Percentiles rank a stretch among this genome's conserved stretches.
Conservation (phyloP, 805 yeast genomes). For the Saccharomycopsis schoenii region DNA sequence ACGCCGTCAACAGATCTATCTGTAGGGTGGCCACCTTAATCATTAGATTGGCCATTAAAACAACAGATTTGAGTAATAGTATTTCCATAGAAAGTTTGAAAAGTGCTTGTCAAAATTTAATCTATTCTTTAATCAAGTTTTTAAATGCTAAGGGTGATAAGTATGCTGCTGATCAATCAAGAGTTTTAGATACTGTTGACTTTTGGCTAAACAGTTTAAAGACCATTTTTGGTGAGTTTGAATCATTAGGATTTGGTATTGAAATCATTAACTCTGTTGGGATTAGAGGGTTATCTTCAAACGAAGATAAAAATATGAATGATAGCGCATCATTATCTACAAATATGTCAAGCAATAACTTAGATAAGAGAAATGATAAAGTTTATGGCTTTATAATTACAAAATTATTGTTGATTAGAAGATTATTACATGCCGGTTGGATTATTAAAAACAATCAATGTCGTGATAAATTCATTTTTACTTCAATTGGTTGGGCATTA, state of each 20-base stretch:
- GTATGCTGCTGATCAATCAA: conserved; percentile 52
- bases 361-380: conserved; percentile 31
- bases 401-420: conserved; percentile 52
- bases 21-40: conserved; percentile 50
- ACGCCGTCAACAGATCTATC: conserved; percentile 49
- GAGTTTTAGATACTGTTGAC: conserved; percentile 51
- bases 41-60: conserved; percentile 32
- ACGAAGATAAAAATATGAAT: conserved; percentile 24
- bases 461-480: conserved; percentile 33
- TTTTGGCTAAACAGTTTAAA: conserved; percentile 39
- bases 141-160: conserved; percentile 37
- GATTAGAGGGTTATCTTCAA: conserved; percentile 42
- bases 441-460: conserved; percentile 24
- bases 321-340: conserved; percentile 16
- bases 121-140: conserved; percentile 32
- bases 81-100: conserved; percentile 22
- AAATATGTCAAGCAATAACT: background rate
- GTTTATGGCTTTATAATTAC: conserved; percentile 47
- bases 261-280: conserved; percentile 46
- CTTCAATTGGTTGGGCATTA: conserved; percentile 46
- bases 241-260: conserved; percentile 33
- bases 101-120: conserved; percentile 24
- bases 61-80: conserved; percentile 18
- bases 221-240: conserved; percentile 29
- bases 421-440: conserved; percentile 34